phyloP scores from a whole-genome alignment of 768 basidiomycete genomes.

The Leccinum olivaceopallidum region DNA sequence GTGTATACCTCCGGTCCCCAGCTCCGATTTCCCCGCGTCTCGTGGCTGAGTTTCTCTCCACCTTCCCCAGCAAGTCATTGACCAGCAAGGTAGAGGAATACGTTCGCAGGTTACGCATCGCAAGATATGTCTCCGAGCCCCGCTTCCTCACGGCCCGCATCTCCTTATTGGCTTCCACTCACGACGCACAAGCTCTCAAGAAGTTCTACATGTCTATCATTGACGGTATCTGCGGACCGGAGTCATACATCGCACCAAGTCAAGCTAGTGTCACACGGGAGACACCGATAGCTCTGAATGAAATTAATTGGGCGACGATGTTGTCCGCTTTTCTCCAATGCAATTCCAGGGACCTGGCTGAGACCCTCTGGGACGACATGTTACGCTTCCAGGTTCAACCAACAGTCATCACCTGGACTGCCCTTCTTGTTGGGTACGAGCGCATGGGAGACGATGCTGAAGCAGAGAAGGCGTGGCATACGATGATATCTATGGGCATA shows the following conservation, averaged over 20 bases:
- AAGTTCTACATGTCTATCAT: conserved; percentile 52
- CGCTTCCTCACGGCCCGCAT: conserved; percentile 51
- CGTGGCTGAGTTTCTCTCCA: conserved; percentile 41
- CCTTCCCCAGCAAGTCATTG: conserved; percentile 40
- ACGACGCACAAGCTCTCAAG: conserved; percentile 37
- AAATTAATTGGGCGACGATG: conserved; percentile 63
- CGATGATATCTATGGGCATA: conserved; percentile 58
- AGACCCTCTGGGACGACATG: conserved; percentile 71
- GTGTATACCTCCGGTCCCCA: conserved; percentile 39
- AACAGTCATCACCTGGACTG: conserved; percentile 67
- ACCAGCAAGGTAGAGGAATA: conserved; percentile 45
- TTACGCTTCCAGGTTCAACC: conserved; percentile 46
- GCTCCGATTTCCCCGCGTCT: conserved; percentile 37
- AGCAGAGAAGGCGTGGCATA: conserved; percentile 60
- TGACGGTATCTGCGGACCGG: conserved; percentile 48
- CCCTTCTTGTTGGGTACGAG: conserved; percentile 64
- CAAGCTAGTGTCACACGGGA: conserved; percentile 36
- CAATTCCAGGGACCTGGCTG: conserved; percentile 56
- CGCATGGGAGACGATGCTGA: conserved; percentile 49
- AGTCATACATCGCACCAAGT: conserved; percentile 55
- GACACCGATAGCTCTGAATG: conserved; percentile 52
- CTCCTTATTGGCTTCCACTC: conserved; percentile 41
- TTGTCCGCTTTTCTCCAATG: conserved; percentile 62
- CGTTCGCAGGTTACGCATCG: conserved; percentile 48
- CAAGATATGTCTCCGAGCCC: conserved; percentile 52